Evolutionary conservation across 2,329 filamentous ascomycete species (phyloP).

Genomic region (Furcasterigmium furcatum): DNA sequence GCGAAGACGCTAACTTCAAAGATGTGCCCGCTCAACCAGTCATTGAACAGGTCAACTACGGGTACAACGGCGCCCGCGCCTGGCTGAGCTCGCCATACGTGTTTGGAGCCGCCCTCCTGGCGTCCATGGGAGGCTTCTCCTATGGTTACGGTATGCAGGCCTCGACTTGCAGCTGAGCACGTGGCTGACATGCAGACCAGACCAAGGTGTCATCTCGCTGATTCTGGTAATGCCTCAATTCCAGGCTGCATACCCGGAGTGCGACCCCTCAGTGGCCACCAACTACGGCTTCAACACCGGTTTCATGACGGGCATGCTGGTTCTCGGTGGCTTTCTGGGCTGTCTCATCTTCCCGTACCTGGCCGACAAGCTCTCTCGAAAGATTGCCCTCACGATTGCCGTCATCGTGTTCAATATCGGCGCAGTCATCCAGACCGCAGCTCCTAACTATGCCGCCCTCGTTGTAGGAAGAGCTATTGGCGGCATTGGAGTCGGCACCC

Average conservation of each 20-base stretch:
- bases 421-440: constrained; percentile 32
- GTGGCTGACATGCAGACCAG: constrained; percentile 8
- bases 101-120: constrained; percentile 37
- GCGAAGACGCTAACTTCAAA: too few relatives aligned
- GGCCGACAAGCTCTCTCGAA: constrained; percentile 37
- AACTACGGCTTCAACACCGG: constrained; percentile 26
- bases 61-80: constrained; percentile 21
- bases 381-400: constrained; percentile 34
- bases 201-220: constrained; percentile 32
- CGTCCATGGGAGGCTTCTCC: constrained; percentile 28
- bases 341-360: constrained; percentile 29
- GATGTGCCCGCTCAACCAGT: too few relatives aligned
- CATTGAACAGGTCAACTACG: constrained; percentile 21
- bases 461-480: constrained; percentile 23
- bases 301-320: constrained; percentile 39
- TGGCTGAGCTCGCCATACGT: constrained; percentile 33
- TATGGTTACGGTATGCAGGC: constrained; percentile 24
- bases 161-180: not conserved
- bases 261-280: constrained; percentile 14
- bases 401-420: constrained; percentile 37
- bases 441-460: constrained; percentile 18
- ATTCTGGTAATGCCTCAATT: constrained; percentile 43
- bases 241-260: constrained; percentile 29
- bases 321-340: constrained; percentile 33
- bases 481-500: constrained; percentile 23